Percentiles rank a stretch among this genome's conserved stretches.
Evolutionary conservation across 306 rosid genomes (phyloP).

Genomic region (Cicer bijugum): DNA sequence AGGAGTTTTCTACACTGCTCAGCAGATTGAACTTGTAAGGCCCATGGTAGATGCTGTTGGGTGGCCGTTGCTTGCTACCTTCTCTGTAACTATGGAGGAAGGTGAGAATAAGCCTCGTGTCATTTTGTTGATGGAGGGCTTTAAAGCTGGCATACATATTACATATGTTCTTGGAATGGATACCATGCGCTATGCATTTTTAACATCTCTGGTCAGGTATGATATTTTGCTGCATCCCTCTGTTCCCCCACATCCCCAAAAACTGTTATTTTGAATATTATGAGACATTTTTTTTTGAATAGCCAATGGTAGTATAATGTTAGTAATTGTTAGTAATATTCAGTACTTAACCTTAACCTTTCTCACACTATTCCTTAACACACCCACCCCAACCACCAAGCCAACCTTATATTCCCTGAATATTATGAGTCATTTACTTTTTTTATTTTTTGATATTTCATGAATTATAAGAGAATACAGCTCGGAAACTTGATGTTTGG

Average conservation of each 20-base stretch:
- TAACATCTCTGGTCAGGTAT: constrained; percentile 95
- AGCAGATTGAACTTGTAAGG: constrained; percentile 96
- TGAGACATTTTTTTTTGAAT: too few relatives aligned
- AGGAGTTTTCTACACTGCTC: constrained; percentile 90
- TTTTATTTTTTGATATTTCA: constrained; percentile 32
- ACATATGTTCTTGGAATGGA: constrained; percentile 97
- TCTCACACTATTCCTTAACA: too few relatives aligned
- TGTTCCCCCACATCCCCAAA: background rate
- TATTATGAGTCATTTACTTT: background rate
- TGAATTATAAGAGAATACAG: constrained; percentile 35
- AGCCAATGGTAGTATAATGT: too few relatives aligned
- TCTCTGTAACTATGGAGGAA: constrained; percentile 99
- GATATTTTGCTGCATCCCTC: constrained; percentile 28
- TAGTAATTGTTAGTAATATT: too few relatives aligned
- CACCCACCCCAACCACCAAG: too few relatives aligned
- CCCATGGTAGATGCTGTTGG: constrained; percentile 99
- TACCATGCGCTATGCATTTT: constrained; percentile 99
- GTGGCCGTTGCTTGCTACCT: constrained; percentile 99
- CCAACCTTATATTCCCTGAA: background rate
- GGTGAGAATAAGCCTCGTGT: constrained; percentile 95
- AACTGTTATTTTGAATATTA: constrained; percentile 1
- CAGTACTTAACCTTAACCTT: too few relatives aligned
- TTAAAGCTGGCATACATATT: constrained; percentile 94
- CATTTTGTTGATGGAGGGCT: constrained; percentile 95
- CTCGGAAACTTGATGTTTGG: constrained; percentile 39